Conservation (phyloP, 345 rosid species). For the Gossypium arboreum region DNA sequence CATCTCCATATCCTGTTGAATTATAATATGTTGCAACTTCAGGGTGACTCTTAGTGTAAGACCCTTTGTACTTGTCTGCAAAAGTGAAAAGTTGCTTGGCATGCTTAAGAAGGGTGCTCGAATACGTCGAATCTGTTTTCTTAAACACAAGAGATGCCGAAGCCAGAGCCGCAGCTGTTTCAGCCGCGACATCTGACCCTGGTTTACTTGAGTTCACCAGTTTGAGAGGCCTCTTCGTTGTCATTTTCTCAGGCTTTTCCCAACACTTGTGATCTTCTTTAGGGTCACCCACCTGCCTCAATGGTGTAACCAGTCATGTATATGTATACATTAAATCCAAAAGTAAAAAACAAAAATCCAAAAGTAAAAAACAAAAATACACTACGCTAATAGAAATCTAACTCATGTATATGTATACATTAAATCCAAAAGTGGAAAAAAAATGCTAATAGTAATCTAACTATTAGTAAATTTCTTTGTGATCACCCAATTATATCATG, state of each 20-base stretch:
- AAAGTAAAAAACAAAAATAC: too few relatives aligned
- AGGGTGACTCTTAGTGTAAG: constrained; percentile 67
- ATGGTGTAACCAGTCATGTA: constrained; percentile 10
- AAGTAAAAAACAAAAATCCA: neutral
- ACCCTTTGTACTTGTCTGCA: constrained; percentile 56
- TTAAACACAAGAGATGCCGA: constrained; percentile 91
- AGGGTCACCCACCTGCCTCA: constrained; percentile 83
- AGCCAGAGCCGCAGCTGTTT: constrained; percentile 96
- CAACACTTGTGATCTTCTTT: constrained; percentile 69
- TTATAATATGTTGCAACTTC: constrained; percentile 63
- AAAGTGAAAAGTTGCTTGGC: constrained; percentile 75
- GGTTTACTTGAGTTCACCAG: constrained; percentile 59
- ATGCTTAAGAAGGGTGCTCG: constrained; percentile 74
- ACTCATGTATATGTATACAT: neutral
- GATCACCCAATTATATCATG: too few relatives aligned
- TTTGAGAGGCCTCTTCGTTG: constrained; percentile 63
- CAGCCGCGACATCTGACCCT: constrained; percentile 94
- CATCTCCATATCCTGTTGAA: constrained; percentile 88
- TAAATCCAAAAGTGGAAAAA: neutral
- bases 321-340: neutral
- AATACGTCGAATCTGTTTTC: constrained; percentile 48
- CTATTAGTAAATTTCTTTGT: too few relatives aligned
- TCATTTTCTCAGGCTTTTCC: constrained; percentile 90
- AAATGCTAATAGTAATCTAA: too few relatives aligned
- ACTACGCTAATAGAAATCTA: too few relatives aligned